These are phyloP conservation scores for Melanogaster broomeanus DNA, from an alignment of 768 basidiomycete genomes.

Conservation along the genomic window DNA sequence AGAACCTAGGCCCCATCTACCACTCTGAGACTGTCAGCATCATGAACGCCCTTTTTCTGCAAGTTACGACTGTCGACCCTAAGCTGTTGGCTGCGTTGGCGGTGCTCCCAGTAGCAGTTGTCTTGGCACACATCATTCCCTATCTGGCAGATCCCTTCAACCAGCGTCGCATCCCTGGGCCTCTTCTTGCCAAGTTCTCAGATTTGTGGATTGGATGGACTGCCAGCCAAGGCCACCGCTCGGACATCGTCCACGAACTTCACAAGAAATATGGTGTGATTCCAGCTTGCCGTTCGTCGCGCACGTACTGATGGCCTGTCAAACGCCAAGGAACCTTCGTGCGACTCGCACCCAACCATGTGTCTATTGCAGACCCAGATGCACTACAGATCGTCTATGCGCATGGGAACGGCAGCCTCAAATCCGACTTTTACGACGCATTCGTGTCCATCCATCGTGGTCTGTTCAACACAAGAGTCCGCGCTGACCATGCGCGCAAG, in stretches of 20 bases:
- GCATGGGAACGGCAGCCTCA: constrained; percentile 82
- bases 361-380: constrained; percentile 76
- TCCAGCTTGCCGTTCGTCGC: not conserved
- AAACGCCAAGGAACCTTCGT: constrained; percentile 55
- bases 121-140: constrained; percentile 37
- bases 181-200: constrained; percentile 68
- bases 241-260: constrained; percentile 69
- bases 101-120: constrained; percentile 16
- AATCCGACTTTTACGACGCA: constrained; percentile 76
- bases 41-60: constrained; percentile 19
- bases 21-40: constrained; percentile 5
- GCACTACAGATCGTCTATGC: constrained; percentile 78
- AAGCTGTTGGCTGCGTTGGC: constrained; percentile 8
- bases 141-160: constrained; percentile 60
- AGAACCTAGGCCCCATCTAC: too few relatives aligned
- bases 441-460: constrained; percentile 77
- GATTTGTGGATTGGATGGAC: constrained; percentile 73
- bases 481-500: constrained; percentile 80
- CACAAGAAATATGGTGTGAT: constrained; percentile 72
- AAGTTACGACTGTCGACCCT: not conserved
- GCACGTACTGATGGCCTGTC: not conserved
- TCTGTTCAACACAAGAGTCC: constrained; percentile 78
- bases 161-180: constrained; percentile 68
- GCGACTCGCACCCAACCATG: constrained; percentile 74
- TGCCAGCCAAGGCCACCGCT: constrained; percentile 69